Conservation (phyloP, 176 grass and related monocot genomes). For the Zoysia japonica region DNA sequence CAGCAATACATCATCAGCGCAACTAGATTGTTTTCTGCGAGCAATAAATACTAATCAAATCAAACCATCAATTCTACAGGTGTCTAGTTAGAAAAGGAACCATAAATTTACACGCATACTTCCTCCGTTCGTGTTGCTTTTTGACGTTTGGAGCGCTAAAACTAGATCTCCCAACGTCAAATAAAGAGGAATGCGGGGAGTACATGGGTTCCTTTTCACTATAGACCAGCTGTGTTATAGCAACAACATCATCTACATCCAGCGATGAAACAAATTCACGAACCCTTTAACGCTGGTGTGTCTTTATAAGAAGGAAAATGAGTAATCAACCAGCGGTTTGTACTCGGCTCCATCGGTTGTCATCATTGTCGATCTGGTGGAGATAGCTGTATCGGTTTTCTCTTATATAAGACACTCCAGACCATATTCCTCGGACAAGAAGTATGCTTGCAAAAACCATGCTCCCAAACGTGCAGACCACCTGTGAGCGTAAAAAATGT, state of each 20-base stretch:
- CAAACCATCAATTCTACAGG: slow-evolving; percentile 5
- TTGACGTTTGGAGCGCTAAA: too few species aligned
- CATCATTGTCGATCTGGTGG: slow-evolving; percentile 65
- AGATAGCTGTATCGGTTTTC: slow-evolving; percentile 76
- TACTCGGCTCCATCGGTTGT: slow-evolving; percentile 64
- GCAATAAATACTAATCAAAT: background rate
- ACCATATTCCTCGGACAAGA: slow-evolving; percentile 89
- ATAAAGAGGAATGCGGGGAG: too few species aligned
- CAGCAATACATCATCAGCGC: background rate
- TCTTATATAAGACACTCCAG: slow-evolving; percentile 77
- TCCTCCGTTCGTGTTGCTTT: too few species aligned
- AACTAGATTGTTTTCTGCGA: background rate
- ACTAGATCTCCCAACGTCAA: too few species aligned
- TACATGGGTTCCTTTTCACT: slow-evolving; percentile 17
- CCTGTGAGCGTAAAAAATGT: slow-evolving; percentile 44
- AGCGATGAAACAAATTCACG: background rate
- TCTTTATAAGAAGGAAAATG: slow-evolving; percentile 18
- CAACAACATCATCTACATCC: slow-evolving; percentile 20
- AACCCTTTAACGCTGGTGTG: background rate
- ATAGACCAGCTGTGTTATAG: background rate
- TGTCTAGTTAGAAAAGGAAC: background rate
- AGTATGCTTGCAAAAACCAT: slow-evolving; percentile 89
- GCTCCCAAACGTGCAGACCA: slow-evolving; percentile 93
- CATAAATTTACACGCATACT: too few species aligned
- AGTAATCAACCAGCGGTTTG: slow-evolving; percentile 60